Percentiles rank a stretch among this genome's conserved stretches.
phyloP scores from a whole-genome alignment of 164 flowering plant species.

The Malania oleifera region DNA sequence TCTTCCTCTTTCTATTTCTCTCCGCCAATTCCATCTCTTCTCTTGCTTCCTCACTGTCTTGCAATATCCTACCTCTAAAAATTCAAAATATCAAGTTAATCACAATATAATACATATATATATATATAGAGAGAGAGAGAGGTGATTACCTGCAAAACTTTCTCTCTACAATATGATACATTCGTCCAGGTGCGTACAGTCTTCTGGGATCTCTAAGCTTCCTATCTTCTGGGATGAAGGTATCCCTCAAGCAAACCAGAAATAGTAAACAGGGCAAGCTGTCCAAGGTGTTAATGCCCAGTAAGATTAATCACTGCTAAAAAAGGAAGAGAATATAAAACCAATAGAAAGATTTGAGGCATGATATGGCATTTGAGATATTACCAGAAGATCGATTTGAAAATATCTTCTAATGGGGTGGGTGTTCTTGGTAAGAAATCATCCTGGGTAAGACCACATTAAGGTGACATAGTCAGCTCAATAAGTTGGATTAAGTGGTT shows the following conservation, averaged over 20 bases:
- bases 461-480: too few relatives aligned
- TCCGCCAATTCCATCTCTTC: too few relatives aligned
- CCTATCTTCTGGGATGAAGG: conserved; percentile 80
- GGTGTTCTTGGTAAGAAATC: conserved; percentile 94
- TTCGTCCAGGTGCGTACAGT: conserved; percentile 91
- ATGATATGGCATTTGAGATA: not conserved
- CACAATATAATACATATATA: too few relatives aligned
- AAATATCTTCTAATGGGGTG: conserved; percentile 90
- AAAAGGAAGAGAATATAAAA: conserved; percentile 3
- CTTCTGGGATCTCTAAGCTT: conserved; percentile 90
- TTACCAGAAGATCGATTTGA: conserved; percentile 83
- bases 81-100: too few relatives aligned
- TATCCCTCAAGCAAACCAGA: conserved; percentile 82
- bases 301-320: conserved; percentile 31
- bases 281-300: conserved; percentile 71
- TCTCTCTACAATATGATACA: conserved; percentile 94
- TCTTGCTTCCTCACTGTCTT: too few relatives aligned
- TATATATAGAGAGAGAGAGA: too few relatives aligned
- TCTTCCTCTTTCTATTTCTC: too few relatives aligned
- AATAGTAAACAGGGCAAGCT: conserved; percentile 94
- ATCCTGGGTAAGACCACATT: conserved; percentile 50
- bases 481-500: too few relatives aligned
- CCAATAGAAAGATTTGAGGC: not conserved
- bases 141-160: conserved; percentile 92
- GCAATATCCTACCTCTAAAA: too few relatives aligned